Evolutionary conservation across 2,329 filamentous ascomycete species (phyloP), one percentile per base, ranked within the genome.

Genomic region (Fusarium pseudonygamai): DNA sequence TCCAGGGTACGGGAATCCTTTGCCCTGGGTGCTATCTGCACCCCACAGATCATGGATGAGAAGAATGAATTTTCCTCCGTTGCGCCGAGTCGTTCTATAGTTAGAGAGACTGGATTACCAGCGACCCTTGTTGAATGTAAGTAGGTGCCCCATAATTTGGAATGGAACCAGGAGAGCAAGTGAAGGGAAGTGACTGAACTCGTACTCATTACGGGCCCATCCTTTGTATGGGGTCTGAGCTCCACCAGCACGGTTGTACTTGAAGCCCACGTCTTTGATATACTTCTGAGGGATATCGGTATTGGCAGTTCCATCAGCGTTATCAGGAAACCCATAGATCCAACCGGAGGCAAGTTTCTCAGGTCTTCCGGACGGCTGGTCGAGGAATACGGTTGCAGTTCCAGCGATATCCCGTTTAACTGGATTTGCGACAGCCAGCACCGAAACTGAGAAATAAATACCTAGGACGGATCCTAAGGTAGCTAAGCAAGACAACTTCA

Each of bases 131-230:
- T 24, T 16, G n/a, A 12, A 11, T 43, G 9, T 43, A 7, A 43
- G n/a, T 16, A 16, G 40, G 14, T 11, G 6, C 14, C 22, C 8
- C 9, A 10, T n/a, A 15, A 15, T 8, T 24, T n/a, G n/a, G 0
- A 42, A 42, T 24, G 9, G 40, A 16, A 42, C 40, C 3, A 24
- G 6, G 40, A 5, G n/a, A 24, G 4, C 40, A 42, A 11, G 40
- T 24, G 40, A 42, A 24, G 40, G 0, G n/a, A 22, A 1, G 40
- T 16, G n/a, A 16, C n/a, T 16, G 16, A 43, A n/a, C 40, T 43
- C 40, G 40, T 43, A 43, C 40, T 43, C n/a, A 43, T 43, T 43
- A 43, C n/a, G n/a, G 10, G n/a, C n/a, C 40, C 40, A 43, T 43
- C 40, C 40, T 24, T 16, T 24, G 15, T 43, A 43, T 24, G n/a